Evolutionary conservation across 495 filamentous ascomycete genomes (phyloP), one percentile per base, ranked within the genome.

Genomic region (Talaromyces stipitatus): DNA sequence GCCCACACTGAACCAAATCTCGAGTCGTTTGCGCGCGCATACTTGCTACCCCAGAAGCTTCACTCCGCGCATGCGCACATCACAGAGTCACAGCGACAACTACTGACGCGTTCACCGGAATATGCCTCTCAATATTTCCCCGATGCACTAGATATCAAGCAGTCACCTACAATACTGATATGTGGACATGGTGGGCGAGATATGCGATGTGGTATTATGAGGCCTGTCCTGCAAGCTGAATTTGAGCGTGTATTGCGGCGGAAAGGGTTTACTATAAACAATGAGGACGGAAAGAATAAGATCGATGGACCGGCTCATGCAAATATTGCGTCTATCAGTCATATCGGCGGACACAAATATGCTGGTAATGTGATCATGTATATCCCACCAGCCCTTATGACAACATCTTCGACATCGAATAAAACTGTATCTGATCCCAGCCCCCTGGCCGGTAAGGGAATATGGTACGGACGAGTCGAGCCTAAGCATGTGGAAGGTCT

Each of bases 311-410:
- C 69, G 2, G 56, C 56, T 0, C 71, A 74, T 47, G 81, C 80
- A 3, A 77, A 83, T 59, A 80, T 96, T 5, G 90, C 83, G 1
- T 67, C 87, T 47, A 90, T 92, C 57, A 92, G 88, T 66, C 92
- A 97, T 72, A 82, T 97, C 54, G 90, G 91, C 0, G 92, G 92
- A 1, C 92, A 97, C 62, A 94, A 94, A 60, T 96, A 86, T 64
- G 92, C 92, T 0, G 92, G 92, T 3, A 97, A 97, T 72, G 85
- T 96, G 12, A 91, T 97, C 50, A 71, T 97, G 1, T 97, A 96
- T 67, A 72, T 96, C 3, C 92, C 92, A 3, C 85, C 85, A 3
- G 58, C 60, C 55, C 73, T 75, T 67, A 68, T 52, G 51, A 48
- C 66, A 11, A 41, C 52, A 14, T 51, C 56, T 29, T 58, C 61